Percentiles rank a stretch among this genome's conserved stretches.
Evolutionary conservation across 208 protist species (phyloP).

Genomic region (Crithidia bombi): DNA sequence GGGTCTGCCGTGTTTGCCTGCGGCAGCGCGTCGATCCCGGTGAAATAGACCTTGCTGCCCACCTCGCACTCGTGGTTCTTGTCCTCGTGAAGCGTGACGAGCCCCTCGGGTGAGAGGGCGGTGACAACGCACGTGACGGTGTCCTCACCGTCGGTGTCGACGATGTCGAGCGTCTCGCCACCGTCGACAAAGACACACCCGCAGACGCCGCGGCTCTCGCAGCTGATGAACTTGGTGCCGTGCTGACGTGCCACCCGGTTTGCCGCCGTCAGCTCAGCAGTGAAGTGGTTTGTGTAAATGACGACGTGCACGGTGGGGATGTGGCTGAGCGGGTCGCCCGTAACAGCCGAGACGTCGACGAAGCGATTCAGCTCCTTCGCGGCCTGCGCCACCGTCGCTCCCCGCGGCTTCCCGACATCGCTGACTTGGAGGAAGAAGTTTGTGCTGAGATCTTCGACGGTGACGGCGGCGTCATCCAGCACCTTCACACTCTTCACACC

Average conservation of each 20-base stretch:
- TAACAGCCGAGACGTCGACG: conserved; percentile 64
- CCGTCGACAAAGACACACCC: conserved; percentile 88
- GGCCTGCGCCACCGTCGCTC: conserved; percentile 49
- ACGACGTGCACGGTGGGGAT: conserved; percentile 66
- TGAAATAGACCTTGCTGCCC: conserved; percentile 85
- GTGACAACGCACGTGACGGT: conserved; percentile 83
- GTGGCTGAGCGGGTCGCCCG: conserved; percentile 26
- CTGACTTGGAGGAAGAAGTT: conserved; percentile 79
- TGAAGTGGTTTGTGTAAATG: conserved; percentile 78
- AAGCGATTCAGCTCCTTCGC: conserved; percentile 92
- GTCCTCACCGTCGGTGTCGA: conserved; percentile 89
- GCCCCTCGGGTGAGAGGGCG: conserved; percentile 58
- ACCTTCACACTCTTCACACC: conserved; percentile 78
- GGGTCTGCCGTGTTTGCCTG: conserved; percentile 49
- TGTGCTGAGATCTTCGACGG: conserved; percentile 68
- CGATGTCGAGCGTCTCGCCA: conserved; percentile 60
- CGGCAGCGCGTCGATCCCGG: conserved; percentile 54
- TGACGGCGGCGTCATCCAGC: conserved; percentile 50
- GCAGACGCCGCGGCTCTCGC: conserved; percentile 80
- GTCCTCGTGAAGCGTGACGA: conserved; percentile 89
- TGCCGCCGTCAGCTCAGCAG: conserved; percentile 48
- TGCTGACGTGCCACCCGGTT: conserved; percentile 65
- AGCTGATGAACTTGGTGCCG: conserved; percentile 80
- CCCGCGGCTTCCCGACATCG: conserved; percentile 71
- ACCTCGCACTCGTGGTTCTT: conserved; percentile 88